Conservation (phyloP, 768 basidiomycete species). For the Mycena maculata region DNA sequence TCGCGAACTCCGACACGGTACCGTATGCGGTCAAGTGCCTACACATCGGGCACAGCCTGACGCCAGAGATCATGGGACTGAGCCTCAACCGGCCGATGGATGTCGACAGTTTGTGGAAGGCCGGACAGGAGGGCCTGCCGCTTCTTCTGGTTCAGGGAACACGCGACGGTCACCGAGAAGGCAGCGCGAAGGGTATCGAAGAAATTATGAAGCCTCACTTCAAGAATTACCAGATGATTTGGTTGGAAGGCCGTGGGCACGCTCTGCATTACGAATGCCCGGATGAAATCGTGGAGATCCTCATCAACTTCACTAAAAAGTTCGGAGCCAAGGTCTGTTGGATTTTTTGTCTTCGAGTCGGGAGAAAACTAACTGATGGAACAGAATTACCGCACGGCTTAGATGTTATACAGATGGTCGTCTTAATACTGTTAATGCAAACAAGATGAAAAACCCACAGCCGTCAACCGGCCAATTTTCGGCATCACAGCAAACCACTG, state of each 20-base stretch:
- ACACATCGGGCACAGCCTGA: slow-evolving; percentile 39
- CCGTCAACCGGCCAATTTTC: too few relatives aligned
- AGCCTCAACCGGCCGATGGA: slow-evolving; percentile 43
- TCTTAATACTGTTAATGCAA: too few relatives aligned
- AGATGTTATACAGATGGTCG: too few relatives aligned
- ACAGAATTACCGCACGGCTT: not conserved
- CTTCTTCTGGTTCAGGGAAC: slow-evolving; percentile 41
- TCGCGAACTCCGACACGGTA: slow-evolving; percentile 41
- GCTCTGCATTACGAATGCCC: slow-evolving; percentile 46
- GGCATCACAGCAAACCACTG: too few relatives aligned
- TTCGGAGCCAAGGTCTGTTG: slow-evolving; percentile 13
- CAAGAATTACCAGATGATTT: slow-evolving; percentile 44
- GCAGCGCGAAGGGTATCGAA: slow-evolving; percentile 38
- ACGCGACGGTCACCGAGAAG: slow-evolving; percentile 41
- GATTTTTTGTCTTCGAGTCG: not conserved
- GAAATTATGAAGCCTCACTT: slow-evolving; percentile 45
- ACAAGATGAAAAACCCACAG: too few relatives aligned
- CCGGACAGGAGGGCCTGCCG: slow-evolving; percentile 42
- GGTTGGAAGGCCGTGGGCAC: slow-evolving; percentile 47
- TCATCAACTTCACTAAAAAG: slow-evolving; percentile 16
- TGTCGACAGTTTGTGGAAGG: slow-evolving; percentile 40
- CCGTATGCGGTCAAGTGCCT: slow-evolving; percentile 40
- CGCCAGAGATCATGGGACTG: slow-evolving; percentile 36
- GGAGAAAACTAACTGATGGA: not conserved
- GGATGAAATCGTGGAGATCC: slow-evolving; percentile 38